Evolutionary conservation across 2,329 filamentous ascomycete genomes (phyloP).

Genomic region (Colletotrichum lupini): DNA sequence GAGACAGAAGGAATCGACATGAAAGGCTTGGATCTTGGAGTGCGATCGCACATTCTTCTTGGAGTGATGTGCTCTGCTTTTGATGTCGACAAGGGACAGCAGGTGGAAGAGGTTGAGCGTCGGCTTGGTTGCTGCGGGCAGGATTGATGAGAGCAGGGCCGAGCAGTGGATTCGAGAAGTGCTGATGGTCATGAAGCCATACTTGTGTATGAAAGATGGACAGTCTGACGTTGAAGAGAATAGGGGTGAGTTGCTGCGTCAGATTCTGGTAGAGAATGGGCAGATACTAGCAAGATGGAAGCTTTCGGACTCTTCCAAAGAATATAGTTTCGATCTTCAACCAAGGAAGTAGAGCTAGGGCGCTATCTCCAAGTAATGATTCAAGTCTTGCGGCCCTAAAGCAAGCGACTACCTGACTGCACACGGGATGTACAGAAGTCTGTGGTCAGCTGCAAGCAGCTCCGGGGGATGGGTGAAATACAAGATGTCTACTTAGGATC

Average conservation of each 20-base stretch:
- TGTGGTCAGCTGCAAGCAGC: conserved; percentile 2
- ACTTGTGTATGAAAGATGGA: not conserved
- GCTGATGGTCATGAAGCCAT: not conserved
- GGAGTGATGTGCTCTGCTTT: conserved; percentile 26
- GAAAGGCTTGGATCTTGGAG: conserved; percentile 24
- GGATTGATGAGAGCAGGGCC: not conserved
- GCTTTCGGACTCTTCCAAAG: conserved; percentile 1
- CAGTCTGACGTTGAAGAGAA: not conserved
- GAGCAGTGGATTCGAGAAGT: conserved; percentile 13
- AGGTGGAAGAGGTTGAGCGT: conserved; percentile 8
- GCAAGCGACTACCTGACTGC: conserved; percentile 6
- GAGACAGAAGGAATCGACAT: conserved; percentile 26
- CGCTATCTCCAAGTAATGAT: conserved; percentile 49
- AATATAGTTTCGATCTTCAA: conserved; percentile 2
- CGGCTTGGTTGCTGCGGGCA: conserved; percentile 3
- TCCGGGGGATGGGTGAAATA: conserved; percentile 40
- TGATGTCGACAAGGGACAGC: conserved; percentile 1
- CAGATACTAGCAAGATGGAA: conserved; percentile 23
- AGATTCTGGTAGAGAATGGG: conserved; percentile 10
- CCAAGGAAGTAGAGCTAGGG: conserved; percentile 36
- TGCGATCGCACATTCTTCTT: conserved; percentile 36
- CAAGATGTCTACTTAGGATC: conserved; percentile 34
- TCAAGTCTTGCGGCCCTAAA: conserved; percentile 51
- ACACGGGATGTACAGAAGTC: not conserved
- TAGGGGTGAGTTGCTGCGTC: not conserved